Conservation (phyloP, 257 asterid genomes). For the Ophiorrhiza pumila region DNA sequence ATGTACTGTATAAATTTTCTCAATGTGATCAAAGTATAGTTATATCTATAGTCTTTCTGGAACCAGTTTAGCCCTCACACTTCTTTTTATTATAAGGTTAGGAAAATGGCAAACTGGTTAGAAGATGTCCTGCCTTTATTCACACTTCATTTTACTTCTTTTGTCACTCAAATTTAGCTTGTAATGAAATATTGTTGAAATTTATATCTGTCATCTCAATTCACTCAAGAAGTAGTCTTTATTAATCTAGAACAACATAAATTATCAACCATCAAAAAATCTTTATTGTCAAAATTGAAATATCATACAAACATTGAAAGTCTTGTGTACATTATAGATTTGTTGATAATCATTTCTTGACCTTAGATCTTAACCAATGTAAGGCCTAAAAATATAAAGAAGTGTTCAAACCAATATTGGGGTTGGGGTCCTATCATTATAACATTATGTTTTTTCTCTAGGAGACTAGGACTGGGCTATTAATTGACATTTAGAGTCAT, state of each 20-base stretch:
- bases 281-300: background rate
- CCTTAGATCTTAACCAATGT: background rate
- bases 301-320: background rate
- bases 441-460: background rate
- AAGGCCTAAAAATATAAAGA: background rate
- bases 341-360: background rate
- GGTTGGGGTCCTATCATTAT: background rate
- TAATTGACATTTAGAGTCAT: background rate
- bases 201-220: background rate
- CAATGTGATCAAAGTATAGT: background rate
- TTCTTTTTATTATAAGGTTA: background rate
- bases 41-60: background rate
- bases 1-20: background rate
- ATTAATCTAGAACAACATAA: background rate
- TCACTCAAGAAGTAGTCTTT: background rate
- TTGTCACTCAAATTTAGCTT: background rate
- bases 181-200: background rate
- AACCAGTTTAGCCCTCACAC: background rate
- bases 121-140: background rate
- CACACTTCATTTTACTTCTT: background rate
- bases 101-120: background rate
- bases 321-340: background rate
- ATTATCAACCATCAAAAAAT: background rate
- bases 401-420: background rate
- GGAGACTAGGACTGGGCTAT: background rate